Evolutionary conservation across 2,329 filamentous ascomycete genomes (phyloP), one percentile per base, ranked within the genome.

Genomic region (Ceratocystis huliohia): DNA sequence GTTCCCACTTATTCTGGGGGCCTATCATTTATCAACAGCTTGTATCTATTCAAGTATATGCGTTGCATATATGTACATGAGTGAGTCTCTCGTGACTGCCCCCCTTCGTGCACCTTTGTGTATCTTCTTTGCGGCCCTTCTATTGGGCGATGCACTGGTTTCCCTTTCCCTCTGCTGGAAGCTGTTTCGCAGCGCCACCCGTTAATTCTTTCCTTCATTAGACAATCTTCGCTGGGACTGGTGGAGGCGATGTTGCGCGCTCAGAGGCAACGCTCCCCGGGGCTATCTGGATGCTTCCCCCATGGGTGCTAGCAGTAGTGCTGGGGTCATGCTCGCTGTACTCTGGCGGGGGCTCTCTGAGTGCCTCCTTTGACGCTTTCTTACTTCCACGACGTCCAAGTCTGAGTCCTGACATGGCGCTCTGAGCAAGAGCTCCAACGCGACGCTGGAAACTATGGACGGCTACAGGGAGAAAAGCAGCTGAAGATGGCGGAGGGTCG

Each of bases 301-400:
- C 53, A 17, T 30, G 53, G 25, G 22, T 57, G 53, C 53, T 57
- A 17, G 53, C 53, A 4, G 44, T 37, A 6, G 64, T 30, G 17
- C n/a, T 61, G 8, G 57, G 28, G 53, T 61, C 66, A 2, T 50
- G 44, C 20, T 59, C 66, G n/a, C 46, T 57, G 13, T 68, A 67
- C 41, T 62, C 53, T 4, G 66, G 66, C 15, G 66, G 66, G 3
- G 66, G 66, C 28, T 63, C 61, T 20, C 61, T 20, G 20, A 37
- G 45, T 41, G 13, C 25, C 41, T 7, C 5, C 46, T 57, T 30
- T 5, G 53, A 28, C 7, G 13, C 15, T 28, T 57, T 57, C 30
- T 13, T 30, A 17, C 13, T 28, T 13, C 37, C 30, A 28, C 25
- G 22, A 13, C 13, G 22, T 17, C 44, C 45, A 17, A 53, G 28